Conservation (phyloP, 352 stramenopile species). For the Phytopythium cucurbitacearum region DNA sequence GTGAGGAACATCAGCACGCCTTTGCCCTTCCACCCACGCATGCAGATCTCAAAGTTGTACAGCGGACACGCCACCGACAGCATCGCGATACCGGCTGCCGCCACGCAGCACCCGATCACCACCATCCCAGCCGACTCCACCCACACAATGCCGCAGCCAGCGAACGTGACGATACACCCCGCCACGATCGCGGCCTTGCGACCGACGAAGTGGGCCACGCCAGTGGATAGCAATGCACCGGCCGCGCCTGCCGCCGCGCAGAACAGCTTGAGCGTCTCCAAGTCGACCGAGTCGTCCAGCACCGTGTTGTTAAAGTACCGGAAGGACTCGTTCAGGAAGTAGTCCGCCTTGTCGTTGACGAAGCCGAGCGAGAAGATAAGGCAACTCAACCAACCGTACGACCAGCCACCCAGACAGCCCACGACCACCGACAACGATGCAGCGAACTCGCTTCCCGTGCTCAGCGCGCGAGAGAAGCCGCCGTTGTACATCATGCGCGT, state of each 20-base stretch:
- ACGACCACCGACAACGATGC: constrained; percentile 76
- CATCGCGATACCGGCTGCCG: constrained; percentile 70
- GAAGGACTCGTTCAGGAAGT: constrained; percentile 85
- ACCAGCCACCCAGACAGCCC: constrained; percentile 62
- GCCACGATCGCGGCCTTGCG: constrained; percentile 60
- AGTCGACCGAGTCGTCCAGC: constrained; percentile 39
- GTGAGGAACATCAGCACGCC: constrained; percentile 84
- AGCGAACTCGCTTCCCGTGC: constrained; percentile 77
- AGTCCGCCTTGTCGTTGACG: constrained; percentile 64
- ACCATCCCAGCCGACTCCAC: constrained; percentile 63
- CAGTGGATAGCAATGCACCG: constrained; percentile 44
- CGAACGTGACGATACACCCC: constrained; percentile 56
- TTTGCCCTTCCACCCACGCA: constrained; percentile 84
- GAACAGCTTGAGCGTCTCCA: constrained; percentile 71
- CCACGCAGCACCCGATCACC: constrained; percentile 62
- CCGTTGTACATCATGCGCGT: constrained; percentile 91
- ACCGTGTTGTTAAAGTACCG: constrained; percentile 70
- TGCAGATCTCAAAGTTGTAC: constrained; percentile 89
- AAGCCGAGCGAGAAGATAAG: constrained; percentile 81
- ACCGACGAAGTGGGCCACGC: constrained; percentile 52
- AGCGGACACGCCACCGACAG: constrained; percentile 66
- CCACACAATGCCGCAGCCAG: constrained; percentile 61
- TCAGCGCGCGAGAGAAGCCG: constrained; percentile 79
- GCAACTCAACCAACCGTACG: constrained; percentile 78
- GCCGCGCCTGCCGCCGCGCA: constrained; percentile 45